Evolutionary conservation across 768 basidiomycete species (phyloP).

Genomic region (Punctularia strigosozonata): DNA sequence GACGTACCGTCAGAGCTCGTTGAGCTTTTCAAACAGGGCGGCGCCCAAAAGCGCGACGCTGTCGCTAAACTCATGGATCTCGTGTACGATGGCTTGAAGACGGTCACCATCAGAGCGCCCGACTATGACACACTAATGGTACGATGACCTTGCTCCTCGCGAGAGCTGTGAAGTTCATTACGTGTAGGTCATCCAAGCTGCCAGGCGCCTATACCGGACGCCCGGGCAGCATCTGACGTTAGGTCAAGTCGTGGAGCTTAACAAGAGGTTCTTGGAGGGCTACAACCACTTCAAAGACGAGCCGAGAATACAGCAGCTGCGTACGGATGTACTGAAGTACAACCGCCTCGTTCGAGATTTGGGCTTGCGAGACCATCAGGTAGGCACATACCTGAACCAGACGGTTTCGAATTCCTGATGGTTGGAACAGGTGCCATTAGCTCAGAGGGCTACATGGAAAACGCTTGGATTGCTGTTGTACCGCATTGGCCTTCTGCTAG

Average conservation of each 20-base stretch:
- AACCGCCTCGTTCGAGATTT: conserved; percentile 82
- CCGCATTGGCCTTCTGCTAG: conserved; percentile 59
- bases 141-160: conserved; percentile 17
- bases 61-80: conserved; percentile 82
- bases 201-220: conserved; percentile 84
- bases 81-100: conserved; percentile 88
- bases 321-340: conserved; percentile 75
- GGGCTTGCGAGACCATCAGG: conserved; percentile 91
- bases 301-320: conserved; percentile 73
- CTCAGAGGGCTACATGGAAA: conserved; percentile 79
- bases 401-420: conserved; percentile 3
- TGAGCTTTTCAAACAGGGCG: conserved; percentile 86
- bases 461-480: conserved; percentile 76
- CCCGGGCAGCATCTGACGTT: conserved; percentile 90
- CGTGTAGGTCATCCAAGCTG: conserved; percentile 87
- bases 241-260: conserved; percentile 92
- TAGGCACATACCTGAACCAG: conserved; percentile 15
- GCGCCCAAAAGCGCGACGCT: conserved; percentile 79
- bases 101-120: conserved; percentile 89
- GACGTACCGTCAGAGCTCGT: conserved; percentile 87
- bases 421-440: conserved; percentile 61
- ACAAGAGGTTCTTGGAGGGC: conserved; percentile 85
- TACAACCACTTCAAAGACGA: conserved; percentile 91
- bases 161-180: too few species aligned
- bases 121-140: conserved; percentile 99